phyloP scores from a whole-genome alignment of 805 yeast genomes.

The Saturnispora mendoncae region DNA sequence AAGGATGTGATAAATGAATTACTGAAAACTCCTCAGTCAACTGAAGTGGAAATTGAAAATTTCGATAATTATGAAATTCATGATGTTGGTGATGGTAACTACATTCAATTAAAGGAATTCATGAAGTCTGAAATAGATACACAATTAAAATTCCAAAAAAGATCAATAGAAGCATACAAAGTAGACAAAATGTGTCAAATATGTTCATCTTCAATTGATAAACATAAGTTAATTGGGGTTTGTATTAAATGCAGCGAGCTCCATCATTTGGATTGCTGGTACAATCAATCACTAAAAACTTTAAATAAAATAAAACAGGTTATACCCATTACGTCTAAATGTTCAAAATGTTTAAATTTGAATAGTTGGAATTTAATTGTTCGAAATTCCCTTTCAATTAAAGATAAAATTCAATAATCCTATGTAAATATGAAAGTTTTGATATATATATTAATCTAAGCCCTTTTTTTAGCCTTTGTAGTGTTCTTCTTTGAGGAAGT shows the following conservation, averaged over 20 bases:
- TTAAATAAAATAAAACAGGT: conserved; percentile 13
- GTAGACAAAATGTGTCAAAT: conserved; percentile 12
- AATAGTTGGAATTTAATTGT: conserved; percentile 26
- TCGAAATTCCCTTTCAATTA: conserved; percentile 15
- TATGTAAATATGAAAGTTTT: too few species aligned
- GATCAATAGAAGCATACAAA: conserved; percentile 13
- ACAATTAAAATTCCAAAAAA: conserved; percentile 15
- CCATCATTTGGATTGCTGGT: conserved; percentile 32
- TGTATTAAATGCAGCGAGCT: conserved; percentile 21
- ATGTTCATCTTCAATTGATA: conserved; percentile 15
- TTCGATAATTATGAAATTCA: conserved; percentile 1
- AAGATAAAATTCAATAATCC: neutral
- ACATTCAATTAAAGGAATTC: conserved; percentile 21
- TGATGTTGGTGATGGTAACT: conserved; percentile 24
- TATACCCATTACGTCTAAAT: conserved; percentile 23
- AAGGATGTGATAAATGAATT: conserved; percentile 18
- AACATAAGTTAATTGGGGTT: conserved; percentile 17
- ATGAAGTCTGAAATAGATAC: conserved; percentile 10
- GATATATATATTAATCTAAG: too few species aligned
- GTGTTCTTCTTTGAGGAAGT: conserved; percentile 22
- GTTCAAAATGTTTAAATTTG: conserved; percentile 18
- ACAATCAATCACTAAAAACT: conserved; percentile 13
- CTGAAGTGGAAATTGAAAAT: conserved; percentile 17
- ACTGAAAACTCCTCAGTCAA: conserved; percentile 13
- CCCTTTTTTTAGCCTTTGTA: conserved; percentile 25